These are phyloP conservation scores for Fusarium albosuccineum DNA, from an alignment of 2,329 filamentous ascomycete genomes.

Conservation along the genomic window DNA sequence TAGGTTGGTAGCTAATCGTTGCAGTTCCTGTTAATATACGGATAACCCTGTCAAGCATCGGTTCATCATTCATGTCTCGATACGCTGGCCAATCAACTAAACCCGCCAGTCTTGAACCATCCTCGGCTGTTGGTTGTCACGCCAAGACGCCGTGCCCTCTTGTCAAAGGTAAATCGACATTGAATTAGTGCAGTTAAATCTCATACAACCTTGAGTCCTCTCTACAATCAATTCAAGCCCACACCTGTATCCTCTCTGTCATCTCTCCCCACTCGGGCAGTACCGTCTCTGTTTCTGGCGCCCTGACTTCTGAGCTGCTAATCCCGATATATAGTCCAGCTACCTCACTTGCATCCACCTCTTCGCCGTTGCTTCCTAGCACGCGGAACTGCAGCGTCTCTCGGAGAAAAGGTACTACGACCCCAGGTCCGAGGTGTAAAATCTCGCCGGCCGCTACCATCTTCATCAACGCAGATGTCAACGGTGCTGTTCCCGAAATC, in stretches of 20 bases:
- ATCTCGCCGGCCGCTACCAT: slow-evolving; percentile 55
- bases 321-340: slow-evolving; percentile 49
- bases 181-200: not conserved
- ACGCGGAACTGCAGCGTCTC: slow-evolving; percentile 53
- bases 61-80: no score
- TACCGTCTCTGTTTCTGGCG: slow-evolving; percentile 42
- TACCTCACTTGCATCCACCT: slow-evolving; percentile 44
- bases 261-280: slow-evolving; percentile 48
- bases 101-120: no score
- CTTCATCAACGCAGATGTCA: slow-evolving; percentile 63
- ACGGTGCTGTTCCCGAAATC: slow-evolving; percentile 64
- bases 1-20: no score
- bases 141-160: no score
- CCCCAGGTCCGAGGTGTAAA: slow-evolving; percentile 52
- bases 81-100: no score
- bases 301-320: slow-evolving; percentile 47
- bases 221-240: slow-evolving; percentile 24
- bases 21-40: no score
- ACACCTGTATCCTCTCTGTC: slow-evolving; percentile 43
- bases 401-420: slow-evolving; percentile 58
- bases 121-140: no score
- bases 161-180: no score
- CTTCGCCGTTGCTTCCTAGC: slow-evolving; percentile 43
- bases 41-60: no score
- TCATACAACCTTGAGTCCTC: not conserved